phyloP scores from a whole-genome alignment of 441 rosid species.

The Populus trichocarpa region DNA sequence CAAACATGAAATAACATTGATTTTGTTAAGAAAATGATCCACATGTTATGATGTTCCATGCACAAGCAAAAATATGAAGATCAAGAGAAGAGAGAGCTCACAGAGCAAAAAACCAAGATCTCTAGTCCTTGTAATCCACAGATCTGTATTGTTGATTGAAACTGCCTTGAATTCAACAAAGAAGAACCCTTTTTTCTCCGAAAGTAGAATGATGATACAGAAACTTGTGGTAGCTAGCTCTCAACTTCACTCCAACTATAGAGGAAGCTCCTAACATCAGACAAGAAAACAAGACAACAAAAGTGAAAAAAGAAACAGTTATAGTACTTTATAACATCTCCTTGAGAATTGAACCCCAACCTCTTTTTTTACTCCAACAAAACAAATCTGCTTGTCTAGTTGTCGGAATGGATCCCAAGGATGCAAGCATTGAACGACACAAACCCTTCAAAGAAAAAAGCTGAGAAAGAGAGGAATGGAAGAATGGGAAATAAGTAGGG shows the following conservation, averaged over 20 bases:
- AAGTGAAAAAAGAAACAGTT: not conserved
- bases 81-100: slow-evolving; percentile 22
- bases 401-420: slow-evolving; percentile 53
- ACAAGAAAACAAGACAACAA: slow-evolving; percentile 9
- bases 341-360: slow-evolving; percentile 37
- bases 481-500: slow-evolving; percentile 28
- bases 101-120: slow-evolving; percentile 16
- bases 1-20: not conserved
- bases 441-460: slow-evolving; percentile 8
- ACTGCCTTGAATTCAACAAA: slow-evolving; percentile 14
- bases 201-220: not conserved
- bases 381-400: slow-evolving; percentile 10
- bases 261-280: slow-evolving; percentile 12
- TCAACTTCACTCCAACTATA: slow-evolving; percentile 8
- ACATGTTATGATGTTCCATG: not conserved
- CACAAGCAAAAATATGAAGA: slow-evolving; percentile 1
- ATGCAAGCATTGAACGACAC: not conserved
- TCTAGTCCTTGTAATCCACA: slow-evolving; percentile 18
- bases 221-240: not conserved
- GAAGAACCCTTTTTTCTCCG: not conserved
- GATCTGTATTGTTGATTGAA: slow-evolving; percentile 32
- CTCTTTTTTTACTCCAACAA: slow-evolving; percentile 7
- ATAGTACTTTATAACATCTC: not conserved
- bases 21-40: not conserved
- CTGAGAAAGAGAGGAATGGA: slow-evolving; percentile 27